Conservation (phyloP, 1,139 yeast genomes). For the Geotrichum restrictum region DNA sequence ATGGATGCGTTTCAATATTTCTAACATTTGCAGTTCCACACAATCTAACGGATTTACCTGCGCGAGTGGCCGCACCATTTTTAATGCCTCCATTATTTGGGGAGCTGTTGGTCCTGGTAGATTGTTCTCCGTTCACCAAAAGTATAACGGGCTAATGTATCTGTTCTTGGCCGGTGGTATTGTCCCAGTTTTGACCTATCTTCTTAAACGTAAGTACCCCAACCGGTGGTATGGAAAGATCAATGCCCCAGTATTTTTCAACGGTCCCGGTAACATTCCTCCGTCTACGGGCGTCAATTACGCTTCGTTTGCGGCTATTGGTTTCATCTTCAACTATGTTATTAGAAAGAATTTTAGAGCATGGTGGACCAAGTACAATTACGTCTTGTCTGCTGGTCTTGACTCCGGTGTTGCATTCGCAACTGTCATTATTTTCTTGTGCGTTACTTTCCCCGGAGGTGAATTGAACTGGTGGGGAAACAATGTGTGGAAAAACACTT, state of each 20-base stretch:
- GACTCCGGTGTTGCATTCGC: constrained; percentile 43
- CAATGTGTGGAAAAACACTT: constrained; percentile 39
- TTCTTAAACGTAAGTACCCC: constrained; percentile 45
- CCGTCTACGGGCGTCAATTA: constrained; percentile 45
- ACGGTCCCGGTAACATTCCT: constrained; percentile 43
- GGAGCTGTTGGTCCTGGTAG: constrained; percentile 53
- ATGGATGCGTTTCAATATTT: constrained; percentile 44
- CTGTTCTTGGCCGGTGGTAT: constrained; percentile 43
- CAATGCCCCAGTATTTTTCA: constrained; percentile 41
- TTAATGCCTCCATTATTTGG: constrained; percentile 52
- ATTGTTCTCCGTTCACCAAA: constrained; percentile 38
- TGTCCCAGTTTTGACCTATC: constrained; percentile 43
- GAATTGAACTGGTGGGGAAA: constrained; percentile 51
- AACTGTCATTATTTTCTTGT: constrained; percentile 48
- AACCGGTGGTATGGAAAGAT: constrained; percentile 38
- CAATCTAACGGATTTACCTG: constrained; percentile 45
- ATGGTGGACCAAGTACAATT: constrained; percentile 72
- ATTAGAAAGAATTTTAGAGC: constrained; percentile 34
- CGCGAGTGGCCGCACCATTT: constrained; percentile 44
- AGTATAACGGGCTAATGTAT: constrained; percentile 39
- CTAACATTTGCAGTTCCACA: constrained; percentile 43
- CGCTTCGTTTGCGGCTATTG: constrained; percentile 41
- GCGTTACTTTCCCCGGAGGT: constrained; percentile 45
- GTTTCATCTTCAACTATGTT: constrained; percentile 42
- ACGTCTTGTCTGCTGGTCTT: constrained; percentile 42